phyloP scores from a whole-genome alignment of 192 early-diverging fungal species.

The Dimargaris cristalligena region DNA sequence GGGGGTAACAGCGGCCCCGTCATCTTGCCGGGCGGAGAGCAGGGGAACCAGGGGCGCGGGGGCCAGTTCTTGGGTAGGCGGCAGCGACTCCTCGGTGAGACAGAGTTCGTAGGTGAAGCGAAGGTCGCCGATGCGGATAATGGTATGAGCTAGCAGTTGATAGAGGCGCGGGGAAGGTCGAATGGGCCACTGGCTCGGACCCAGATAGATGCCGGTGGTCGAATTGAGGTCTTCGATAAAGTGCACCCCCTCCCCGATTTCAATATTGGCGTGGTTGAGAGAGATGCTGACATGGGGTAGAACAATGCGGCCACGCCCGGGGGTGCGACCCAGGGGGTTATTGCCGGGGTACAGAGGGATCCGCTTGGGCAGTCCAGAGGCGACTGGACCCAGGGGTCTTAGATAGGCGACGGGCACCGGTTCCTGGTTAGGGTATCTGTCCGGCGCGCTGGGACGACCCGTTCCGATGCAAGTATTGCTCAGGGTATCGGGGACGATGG shows the following conservation, averaged over 20 bases:
- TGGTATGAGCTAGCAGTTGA: constrained; percentile 1
- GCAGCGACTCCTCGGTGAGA: constrained; percentile 1
- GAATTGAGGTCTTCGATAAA: constrained; percentile 10
- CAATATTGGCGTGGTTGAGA: constrained; percentile 7
- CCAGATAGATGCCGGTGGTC: background rate
- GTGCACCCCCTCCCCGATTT: constrained; percentile 6
- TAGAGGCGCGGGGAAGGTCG: constrained; percentile 3
- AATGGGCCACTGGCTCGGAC: background rate
- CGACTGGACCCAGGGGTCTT: too few species aligned
- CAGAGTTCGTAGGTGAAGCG: constrained; percentile 1
- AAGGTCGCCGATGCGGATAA: background rate
- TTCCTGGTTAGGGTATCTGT: too few species aligned
- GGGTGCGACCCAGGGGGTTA: background rate
- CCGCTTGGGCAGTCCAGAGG: too few species aligned
- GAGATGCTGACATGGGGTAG: background rate
- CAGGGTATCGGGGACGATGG: too few species aligned
- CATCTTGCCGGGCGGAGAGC: background rate
- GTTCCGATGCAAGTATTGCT: too few species aligned
- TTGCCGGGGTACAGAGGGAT: too few species aligned
- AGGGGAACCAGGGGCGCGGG: background rate
- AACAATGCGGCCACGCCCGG: background rate
- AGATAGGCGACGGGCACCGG: too few species aligned
- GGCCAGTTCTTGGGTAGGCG: background rate
- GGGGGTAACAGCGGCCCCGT: background rate
- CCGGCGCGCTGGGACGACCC: too few species aligned